phyloP scores from a whole-genome alignment of 345 rosid species.

The Abelmoschus esculentus region DNA sequence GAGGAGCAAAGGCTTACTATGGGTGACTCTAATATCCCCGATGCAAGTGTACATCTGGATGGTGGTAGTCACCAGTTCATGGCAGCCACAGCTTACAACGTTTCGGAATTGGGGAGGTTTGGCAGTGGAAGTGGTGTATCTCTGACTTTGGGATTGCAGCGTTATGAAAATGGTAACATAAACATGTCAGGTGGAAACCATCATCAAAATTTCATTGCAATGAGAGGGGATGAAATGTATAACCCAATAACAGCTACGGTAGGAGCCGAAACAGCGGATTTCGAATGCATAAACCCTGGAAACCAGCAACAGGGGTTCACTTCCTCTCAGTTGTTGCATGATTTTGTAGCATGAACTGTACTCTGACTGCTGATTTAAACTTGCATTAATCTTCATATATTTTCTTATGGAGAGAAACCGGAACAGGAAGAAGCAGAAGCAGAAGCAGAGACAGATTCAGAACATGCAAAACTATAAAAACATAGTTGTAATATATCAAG shows the following conservation, averaged over 20 bases:
- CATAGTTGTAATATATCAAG: no score
- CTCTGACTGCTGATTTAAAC: background rate
- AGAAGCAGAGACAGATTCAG: no score
- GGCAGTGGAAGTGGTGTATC: constrained; percentile 68
- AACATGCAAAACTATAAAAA: no score
- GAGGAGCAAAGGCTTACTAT: constrained; percentile 31
- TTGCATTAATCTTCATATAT: background rate
- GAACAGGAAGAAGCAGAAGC: no score
- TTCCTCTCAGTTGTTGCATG: no score
- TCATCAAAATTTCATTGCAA: constrained; percentile 32
- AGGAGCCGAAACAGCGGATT: no score
- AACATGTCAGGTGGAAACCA: constrained; percentile 45
- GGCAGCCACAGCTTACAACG: constrained; percentile 38
- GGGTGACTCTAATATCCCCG: constrained; percentile 33
- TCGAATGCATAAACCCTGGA: no score
- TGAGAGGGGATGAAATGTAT: constrained; percentile 51
- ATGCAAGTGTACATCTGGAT: constrained; percentile 24
- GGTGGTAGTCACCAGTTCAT: constrained; percentile 36
- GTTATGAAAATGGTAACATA: constrained; percentile 45
- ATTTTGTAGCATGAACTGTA: no score
- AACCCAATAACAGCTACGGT: no score
- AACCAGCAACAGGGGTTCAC: no score
- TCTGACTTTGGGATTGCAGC: constrained; percentile 77
- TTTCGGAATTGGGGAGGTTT: constrained; percentile 51
- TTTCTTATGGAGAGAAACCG: background rate